A percentile compares a stretch with the other conserved stretches of the same genome.
These are phyloP conservation scores for Pseudozyma sp. DNA, from an alignment of 1,284 basidiomycete genomes.

Conservation along the genomic window DNA sequence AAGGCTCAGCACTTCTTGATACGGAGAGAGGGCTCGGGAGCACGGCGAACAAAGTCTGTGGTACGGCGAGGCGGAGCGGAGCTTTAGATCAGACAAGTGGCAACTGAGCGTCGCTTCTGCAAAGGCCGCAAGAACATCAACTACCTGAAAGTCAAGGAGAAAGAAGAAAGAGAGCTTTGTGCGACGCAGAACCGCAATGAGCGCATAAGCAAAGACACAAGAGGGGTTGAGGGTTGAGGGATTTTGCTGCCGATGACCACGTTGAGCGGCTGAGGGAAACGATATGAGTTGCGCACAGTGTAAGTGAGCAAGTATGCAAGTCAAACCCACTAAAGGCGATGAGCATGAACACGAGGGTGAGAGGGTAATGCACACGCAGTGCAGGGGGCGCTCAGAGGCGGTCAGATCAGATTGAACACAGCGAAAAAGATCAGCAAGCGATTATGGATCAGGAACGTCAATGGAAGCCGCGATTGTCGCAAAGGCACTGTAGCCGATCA, in stretches of 20 bases:
- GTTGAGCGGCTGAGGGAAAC: constrained; percentile 10
- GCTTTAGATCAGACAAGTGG: not conserved
- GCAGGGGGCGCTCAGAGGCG: not conserved
- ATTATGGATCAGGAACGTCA: constrained; percentile 10
- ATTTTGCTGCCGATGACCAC: constrained; percentile 30
- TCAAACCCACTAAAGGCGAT: not conserved
- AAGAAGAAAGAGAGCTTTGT: constrained; percentile 1
- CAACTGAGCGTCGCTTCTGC: too few relatives aligned
- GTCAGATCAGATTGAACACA: not conserved
- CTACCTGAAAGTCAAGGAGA: not conserved
- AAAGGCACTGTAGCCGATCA: not conserved
- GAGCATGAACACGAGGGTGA: constrained; percentile 4
- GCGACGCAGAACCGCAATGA: not conserved
- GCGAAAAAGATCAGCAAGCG: constrained; percentile 1
- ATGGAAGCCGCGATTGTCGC: not conserved
- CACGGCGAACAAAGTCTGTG: not conserved
- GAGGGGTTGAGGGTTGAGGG: constrained; percentile 33
- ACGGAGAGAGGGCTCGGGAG: not conserved
- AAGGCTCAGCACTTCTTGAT: not conserved
- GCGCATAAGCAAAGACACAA: not conserved
- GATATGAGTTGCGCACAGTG: not conserved
- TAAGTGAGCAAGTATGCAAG: too few relatives aligned
- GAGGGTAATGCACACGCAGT: constrained; percentile 8
- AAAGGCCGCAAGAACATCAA: too few relatives aligned
- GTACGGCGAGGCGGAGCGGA: not conserved